Conservation (phyloP, 164 flowering plant species). For the Aristolochia californica region DNA sequence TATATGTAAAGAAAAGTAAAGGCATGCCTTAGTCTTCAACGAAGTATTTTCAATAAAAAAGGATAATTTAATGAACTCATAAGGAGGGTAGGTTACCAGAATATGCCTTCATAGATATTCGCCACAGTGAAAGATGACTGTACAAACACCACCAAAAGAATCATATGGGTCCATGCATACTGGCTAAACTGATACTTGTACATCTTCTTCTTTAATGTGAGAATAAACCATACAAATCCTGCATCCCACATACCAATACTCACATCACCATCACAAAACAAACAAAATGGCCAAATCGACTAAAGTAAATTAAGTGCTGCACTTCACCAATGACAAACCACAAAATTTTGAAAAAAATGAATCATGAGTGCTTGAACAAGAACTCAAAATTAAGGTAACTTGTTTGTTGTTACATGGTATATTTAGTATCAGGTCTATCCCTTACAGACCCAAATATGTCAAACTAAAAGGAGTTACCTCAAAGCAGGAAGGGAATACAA, state of each 20-base stretch:
- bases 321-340: too few species aligned
- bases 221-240: slow-evolving; percentile 98
- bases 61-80: too few species aligned
- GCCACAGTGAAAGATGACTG: slow-evolving; percentile 93
- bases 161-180: slow-evolving; percentile 99
- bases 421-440: too few species aligned
- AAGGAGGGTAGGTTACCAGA: slow-evolving; percentile 48
- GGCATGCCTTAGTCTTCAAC: too few species aligned
- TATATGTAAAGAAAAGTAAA: not conserved
- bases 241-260: slow-evolving; percentile 2
- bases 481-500: slow-evolving; percentile 7
- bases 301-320: too few species aligned
- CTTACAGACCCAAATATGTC: not conserved
- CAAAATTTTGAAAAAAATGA: too few species aligned
- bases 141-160: slow-evolving; percentile 83
- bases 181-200: slow-evolving; percentile 98
- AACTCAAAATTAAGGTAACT: too few species aligned
- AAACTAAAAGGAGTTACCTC: not conserved
- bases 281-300: too few species aligned
- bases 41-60: too few species aligned
- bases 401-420: too few species aligned
- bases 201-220: slow-evolving; percentile 91
- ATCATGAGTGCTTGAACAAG: too few species aligned
- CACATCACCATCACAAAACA: too few species aligned
- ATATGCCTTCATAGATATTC: slow-evolving; percentile 92